Base-by-base conservation (phyloP, 2,329 filamentous ascomycete species). In the Epichloe gansuensis region DNA sequence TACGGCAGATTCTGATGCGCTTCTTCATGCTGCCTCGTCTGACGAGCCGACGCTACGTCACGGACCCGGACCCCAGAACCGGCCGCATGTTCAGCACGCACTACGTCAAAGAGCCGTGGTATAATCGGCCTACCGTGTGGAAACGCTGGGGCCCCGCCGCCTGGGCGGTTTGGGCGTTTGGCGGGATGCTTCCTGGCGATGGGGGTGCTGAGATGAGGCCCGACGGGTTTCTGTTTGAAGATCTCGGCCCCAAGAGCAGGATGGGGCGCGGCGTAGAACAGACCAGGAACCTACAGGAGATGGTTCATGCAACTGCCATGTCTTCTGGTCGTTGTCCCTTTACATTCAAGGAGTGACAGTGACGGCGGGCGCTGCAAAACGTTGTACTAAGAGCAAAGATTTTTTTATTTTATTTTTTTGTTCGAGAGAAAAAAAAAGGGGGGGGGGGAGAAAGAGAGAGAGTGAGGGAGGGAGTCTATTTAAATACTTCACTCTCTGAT, bases 51-150 rank as follows among this genome's bases (percentile, higher is more conserved):
- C 57, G 65, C 51, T 63, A 64, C 52, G 49, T 80, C 42, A 66
- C 68, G 2, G 68, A 76, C 0, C 69, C 76, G 0, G 76, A 85
- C 55, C 66, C 71, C 9, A 66, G 72, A 34, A 75, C 77, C 0
- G 76, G 77, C 0, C 74, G 76, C 3, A 73, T 80, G 55, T 71
- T 74, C 50, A 63, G 59, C 63, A 58, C 68, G 0, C 57, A 70
- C 39, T 86, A 80, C 66, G 73, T 82, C 27, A 76, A 78, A 11
- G 76, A 80, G 46, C 85, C 84, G 2, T 86, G 78, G 66, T 87
- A 87, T 64, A 71, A 78, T 25, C 72, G 76, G 54, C 73, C 73
- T 31, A 84, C 76, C 0, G 64, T 77, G 41, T 79, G 74, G 78
- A 79, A 74, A 59, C 77, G 78, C 53, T 88, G 77, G 80, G 79